Base-by-base conservation (phyloP, 805 yeast species). In the Lipomyces japonicus region DNA sequence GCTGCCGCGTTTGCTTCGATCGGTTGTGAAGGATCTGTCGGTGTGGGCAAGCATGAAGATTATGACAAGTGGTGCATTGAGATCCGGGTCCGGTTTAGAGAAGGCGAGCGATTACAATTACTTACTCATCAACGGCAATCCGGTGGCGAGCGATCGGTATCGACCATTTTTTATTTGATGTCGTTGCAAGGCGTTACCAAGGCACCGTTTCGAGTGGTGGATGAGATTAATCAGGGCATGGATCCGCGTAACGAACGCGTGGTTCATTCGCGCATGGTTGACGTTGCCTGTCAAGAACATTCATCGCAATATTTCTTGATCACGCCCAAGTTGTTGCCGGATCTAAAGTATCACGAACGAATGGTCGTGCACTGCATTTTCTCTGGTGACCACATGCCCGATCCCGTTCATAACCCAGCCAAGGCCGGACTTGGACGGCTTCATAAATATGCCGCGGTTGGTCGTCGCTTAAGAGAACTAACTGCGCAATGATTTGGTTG, bases 201-300 rank as follows among this genome's bases (percentile, higher is more conserved):
- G 25, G 87, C 96, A 0, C 97, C 98, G 7, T 88, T 93, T 63
- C 74, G 97, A 63, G 90, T 91, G 2, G 96, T 93, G 5, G 99
- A 93, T 69, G 99, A 93, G 72, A 95, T 93, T 55, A 93, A 93
- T 65, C 99, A 93, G 70, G 99, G 98, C 59, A 90, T 93, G 97
- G 99, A 93, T 69, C 85, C 95, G 10, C 79, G 79, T 53, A 93
- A 93, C 63, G 98, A 93, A 67, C 78, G 90, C 55, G 75, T 79
- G 70, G 90, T 93, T 2, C 96, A 91, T 65, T 77, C 79, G 55
- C 79, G 86, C 55, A 81, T 93, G 75, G 96, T 91, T 1, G 81
- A 84, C 48, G 81, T 84, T 41, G 91, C 97, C 0, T 86, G 96
- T 63, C 68, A 70, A 3, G 72, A 76, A 53, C 60, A 75, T 55